Conservation (phyloP, 2,329 filamentous ascomycete genomes). For the Calonectria ilicicola region DNA sequence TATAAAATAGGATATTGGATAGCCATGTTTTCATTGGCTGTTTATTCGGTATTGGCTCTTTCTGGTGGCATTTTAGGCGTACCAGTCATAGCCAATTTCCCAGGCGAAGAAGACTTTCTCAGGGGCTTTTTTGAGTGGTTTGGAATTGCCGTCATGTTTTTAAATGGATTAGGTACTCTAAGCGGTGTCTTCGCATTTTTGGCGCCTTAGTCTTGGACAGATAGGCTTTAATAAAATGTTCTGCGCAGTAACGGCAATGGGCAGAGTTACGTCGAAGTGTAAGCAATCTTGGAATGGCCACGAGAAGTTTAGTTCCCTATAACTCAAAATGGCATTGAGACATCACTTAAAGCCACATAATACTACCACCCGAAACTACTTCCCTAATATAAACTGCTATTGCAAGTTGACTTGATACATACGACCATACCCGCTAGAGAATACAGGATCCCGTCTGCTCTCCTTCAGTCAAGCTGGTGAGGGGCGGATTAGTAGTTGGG, state of each 20-base stretch:
- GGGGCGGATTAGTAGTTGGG: neutral
- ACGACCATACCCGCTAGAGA: neutral
- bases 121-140: neutral
- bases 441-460: constrained; percentile 1
- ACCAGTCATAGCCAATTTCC: neutral
- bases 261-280: no score
- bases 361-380: neutral
- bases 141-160: neutral
- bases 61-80: no score
- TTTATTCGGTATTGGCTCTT: neutral
- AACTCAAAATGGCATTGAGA: neutral
- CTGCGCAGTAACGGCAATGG: no score
- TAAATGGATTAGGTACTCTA: neutral
- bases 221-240: neutral
- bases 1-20: neutral
- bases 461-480: neutral
- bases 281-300: no score
- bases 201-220: no score
- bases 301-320: no score
- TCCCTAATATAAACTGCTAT: neutral
- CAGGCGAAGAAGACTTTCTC: neutral
- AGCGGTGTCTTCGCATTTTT: neutral
- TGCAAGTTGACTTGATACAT: neutral
- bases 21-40: neutral
- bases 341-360: neutral